Evolutionary conservation across 2,329 filamentous ascomycete genomes (phyloP), one percentile per base, ranked within the genome.

Genomic region (Aureobasidium sp.): DNA sequence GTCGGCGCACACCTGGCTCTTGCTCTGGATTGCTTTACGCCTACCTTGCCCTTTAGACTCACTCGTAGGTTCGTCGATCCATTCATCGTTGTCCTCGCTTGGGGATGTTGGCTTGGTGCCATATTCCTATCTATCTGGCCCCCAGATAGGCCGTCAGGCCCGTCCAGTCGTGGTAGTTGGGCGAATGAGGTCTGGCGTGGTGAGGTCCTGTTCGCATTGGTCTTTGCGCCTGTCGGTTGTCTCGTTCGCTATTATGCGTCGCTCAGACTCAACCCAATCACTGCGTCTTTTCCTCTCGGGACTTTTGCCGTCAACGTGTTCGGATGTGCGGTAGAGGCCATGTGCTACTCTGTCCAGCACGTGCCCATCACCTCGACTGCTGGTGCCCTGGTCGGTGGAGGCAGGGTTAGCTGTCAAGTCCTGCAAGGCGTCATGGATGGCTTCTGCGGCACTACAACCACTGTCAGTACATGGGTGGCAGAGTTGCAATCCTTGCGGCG

Each of bases 251-350:
- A 89, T 75, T 92, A 90, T 69, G 73, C 82, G 1, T 88, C 88
- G 0, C 69, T 88, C 7, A 72, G 77, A 25, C 80, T 96, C n/a
- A 96, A 96, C 67, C 76, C 81, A 0, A 78, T 83, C 21, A 66
- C 84, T 0, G 72, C 84, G 0, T 75, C 80, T 0, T 96, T 96
- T 65, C 93, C 93, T 0, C 72, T 96, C 0, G 93, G 93, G 2
- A 97, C 93, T 0, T 96, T 96, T 67, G 74, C 77, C 0, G 90
- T 88, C 29, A 97, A 97, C 68, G 78, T 95, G 4, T 71, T 87
- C 15, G 93, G 92, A 4, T 91, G 89, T 0, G 81, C 81, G 0
- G 73, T 96, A 17, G 72, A 95, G 53, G 91, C 84, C 15, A 85
- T 90, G 80, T 82, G 84, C 31, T 95, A 83, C 77, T 88, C 95